These are phyloP conservation scores for Nitzschia sp. DNA, from an alignment of 108 stramenopile genomes.

Conservation along the genomic window DNA sequence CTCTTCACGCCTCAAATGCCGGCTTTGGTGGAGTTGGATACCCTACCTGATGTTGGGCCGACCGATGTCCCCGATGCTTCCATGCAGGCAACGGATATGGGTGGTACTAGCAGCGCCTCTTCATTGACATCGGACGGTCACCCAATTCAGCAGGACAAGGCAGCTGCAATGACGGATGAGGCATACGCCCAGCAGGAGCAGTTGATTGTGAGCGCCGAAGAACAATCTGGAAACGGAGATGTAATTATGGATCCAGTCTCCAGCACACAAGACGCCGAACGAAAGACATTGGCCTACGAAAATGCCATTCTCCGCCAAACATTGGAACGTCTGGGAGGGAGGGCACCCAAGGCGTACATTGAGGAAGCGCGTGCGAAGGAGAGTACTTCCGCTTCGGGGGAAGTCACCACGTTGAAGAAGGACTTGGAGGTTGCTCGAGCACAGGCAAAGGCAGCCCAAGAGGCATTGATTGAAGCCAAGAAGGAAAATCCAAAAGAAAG, in stretches of 20 bases:
- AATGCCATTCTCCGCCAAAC: slow-evolving; percentile 76
- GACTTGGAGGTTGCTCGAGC: slow-evolving; percentile 46
- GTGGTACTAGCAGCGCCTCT: slow-evolving; percentile 57
- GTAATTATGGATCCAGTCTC: slow-evolving; percentile 56
- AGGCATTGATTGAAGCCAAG: slow-evolving; percentile 22
- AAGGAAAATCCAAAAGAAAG: slow-evolving; percentile 31
- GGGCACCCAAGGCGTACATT: slow-evolving; percentile 67
- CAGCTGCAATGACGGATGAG: slow-evolving; percentile 14
- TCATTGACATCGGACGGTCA: slow-evolving; percentile 62
- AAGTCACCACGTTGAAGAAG: slow-evolving; percentile 33
- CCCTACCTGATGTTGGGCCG: slow-evolving; percentile 64
- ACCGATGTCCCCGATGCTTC: slow-evolving; percentile 31
- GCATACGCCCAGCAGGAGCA: slow-evolving; percentile 42
- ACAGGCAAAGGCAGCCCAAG: slow-evolving; percentile 39
- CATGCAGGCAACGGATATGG: slow-evolving; percentile 36
- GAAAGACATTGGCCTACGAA: slow-evolving; percentile 75
- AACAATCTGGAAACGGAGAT: slow-evolving; percentile 61
- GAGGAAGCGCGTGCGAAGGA: slow-evolving; percentile 47
- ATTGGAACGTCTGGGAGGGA: slow-evolving; percentile 64
- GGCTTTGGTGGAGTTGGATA: slow-evolving; percentile 67
- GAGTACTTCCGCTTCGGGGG: slow-evolving; percentile 18
- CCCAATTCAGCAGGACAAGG: slow-evolving; percentile 29
- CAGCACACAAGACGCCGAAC: slow-evolving; percentile 53
- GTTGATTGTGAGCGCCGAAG: slow-evolving; percentile 77
- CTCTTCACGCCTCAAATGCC: slow-evolving; percentile 79